Percentiles rank a stretch among this genome's conserved stretches.
These are phyloP conservation scores for Caryocar brasiliense DNA, from an alignment of 441 rosid species.

Conservation along the genomic window DNA sequence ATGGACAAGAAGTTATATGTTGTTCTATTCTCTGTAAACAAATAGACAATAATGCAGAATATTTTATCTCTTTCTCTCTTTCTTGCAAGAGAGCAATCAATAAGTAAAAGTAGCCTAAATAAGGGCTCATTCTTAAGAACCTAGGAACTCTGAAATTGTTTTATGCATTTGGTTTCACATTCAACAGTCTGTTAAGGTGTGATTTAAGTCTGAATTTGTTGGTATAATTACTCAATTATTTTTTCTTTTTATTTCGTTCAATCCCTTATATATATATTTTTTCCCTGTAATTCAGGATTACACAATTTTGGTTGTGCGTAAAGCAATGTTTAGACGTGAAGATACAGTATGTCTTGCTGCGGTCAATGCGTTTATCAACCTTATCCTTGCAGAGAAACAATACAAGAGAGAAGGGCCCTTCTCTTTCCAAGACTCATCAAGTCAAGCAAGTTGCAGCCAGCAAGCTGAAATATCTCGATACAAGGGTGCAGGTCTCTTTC, in stretches of 20 bases:
- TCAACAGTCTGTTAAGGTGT: too few relatives aligned
- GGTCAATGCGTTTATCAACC: constrained; percentile 42
- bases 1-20: too few relatives aligned
- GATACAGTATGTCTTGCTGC: constrained; percentile 67
- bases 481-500: constrained; percentile 43
- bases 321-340: constrained; percentile 75
- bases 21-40: too few relatives aligned
- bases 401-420: constrained; percentile 33
- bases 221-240: neutral
- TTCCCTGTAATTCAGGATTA: constrained; percentile 40
- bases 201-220: too few relatives aligned
- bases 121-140: too few relatives aligned
- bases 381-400: constrained; percentile 61
- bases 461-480: constrained; percentile 40
- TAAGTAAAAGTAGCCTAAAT: too few relatives aligned
- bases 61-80: too few relatives aligned
- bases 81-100: too few relatives aligned
- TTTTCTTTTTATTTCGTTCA: neutral
- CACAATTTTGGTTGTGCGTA: constrained; percentile 59
- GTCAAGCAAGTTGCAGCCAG: constrained; percentile 86
- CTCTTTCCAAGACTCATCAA: constrained; percentile 65
- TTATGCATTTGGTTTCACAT: neutral
- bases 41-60: too few relatives aligned
- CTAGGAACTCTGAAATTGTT: too few relatives aligned
- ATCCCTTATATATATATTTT: neutral